Conservation (phyloP, 768 basidiomycete species). For the Melanogaster broomeanus region DNA sequence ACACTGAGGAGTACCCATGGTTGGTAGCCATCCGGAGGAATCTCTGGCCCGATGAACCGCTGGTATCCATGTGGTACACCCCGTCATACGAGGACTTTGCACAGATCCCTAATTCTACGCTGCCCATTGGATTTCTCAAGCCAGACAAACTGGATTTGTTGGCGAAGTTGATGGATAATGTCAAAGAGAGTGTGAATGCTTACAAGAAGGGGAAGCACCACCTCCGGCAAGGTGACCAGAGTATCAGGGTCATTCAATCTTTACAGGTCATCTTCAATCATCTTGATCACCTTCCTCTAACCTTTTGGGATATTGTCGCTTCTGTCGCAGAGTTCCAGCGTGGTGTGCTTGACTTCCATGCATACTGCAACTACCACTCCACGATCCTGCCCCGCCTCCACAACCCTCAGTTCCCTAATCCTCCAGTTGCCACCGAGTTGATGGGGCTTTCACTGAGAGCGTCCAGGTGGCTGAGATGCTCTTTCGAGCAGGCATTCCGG, state of each 20-base stretch:
- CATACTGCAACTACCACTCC: neutral
- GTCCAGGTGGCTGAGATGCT: neutral
- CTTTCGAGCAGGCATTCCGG: neutral
- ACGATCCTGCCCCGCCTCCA: neutral
- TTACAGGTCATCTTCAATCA: no score
- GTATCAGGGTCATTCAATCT: no score
- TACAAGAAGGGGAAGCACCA: no score
- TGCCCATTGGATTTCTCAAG: neutral
- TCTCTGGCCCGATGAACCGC: neutral
- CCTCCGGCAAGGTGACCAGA: no score
- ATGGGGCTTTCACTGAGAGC: conserved; percentile 1
- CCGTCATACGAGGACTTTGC: neutral
- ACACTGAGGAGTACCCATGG: neutral
- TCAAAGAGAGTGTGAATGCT: no score
- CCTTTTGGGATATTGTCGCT: neutral
- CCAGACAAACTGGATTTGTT: neutral
- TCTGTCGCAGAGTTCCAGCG: neutral
- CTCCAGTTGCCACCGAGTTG: neutral
- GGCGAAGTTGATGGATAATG: neutral
- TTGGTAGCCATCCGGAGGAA: neutral
- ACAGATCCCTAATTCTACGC: no score
- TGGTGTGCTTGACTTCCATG: neutral
- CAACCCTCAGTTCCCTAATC: neutral
- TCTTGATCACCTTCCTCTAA: no score
- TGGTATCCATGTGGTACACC: neutral